Percentiles rank a stretch among this genome's conserved stretches.
Evolutionary conservation across 2,329 filamentous ascomycete genomes (phyloP).

Genomic region (Cytospora paraplurivora): DNA sequence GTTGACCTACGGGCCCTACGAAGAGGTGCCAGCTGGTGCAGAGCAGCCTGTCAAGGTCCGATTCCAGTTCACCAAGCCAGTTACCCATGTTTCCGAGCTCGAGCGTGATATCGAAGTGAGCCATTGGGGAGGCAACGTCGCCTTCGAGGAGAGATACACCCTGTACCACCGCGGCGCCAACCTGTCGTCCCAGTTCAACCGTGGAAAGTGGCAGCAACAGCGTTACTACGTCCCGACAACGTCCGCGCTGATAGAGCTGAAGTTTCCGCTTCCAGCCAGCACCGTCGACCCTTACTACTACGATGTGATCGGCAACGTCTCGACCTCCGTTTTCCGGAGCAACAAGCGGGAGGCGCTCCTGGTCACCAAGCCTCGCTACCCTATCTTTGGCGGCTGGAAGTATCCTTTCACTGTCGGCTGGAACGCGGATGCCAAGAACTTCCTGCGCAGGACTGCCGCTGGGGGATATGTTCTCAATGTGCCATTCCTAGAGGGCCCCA

Average conservation of each 20-base stretch:
- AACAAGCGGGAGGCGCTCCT: constrained; percentile 78
- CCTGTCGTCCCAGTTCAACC: constrained; percentile 70
- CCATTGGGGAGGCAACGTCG: constrained; percentile 97
- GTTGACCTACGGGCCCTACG: constrained; percentile 89
- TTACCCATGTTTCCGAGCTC: constrained; percentile 75
- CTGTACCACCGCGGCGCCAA: constrained; percentile 85
- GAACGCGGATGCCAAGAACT: constrained; percentile 82
- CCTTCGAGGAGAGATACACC: constrained; percentile 91
- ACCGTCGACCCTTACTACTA: constrained; percentile 90
- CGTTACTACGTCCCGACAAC: constrained; percentile 77
- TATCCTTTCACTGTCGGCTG: constrained; percentile 96
- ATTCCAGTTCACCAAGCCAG: constrained; percentile 93
- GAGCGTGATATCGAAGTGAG: constrained; percentile 94
- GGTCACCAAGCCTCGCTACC: constrained; percentile 91
- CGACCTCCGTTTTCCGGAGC: constrained; percentile 83
- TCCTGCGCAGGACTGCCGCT: constrained; percentile 66
- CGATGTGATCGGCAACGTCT: constrained; percentile 95
- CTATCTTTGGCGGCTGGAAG: constrained; percentile 97
- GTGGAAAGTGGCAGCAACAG: constrained; percentile 73
- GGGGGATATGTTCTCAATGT: constrained; percentile 85
- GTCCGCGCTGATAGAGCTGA: constrained; percentile 78
- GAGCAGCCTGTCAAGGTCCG: constrained; percentile 73
- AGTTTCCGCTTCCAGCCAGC: constrained; percentile 76
- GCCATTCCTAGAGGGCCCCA: constrained; percentile 91
- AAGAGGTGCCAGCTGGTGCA: constrained; percentile 77